These are phyloP conservation scores for Phytophthora tubulina DNA, from an alignment of 352 stramenopile species.

Conservation along the genomic window DNA sequence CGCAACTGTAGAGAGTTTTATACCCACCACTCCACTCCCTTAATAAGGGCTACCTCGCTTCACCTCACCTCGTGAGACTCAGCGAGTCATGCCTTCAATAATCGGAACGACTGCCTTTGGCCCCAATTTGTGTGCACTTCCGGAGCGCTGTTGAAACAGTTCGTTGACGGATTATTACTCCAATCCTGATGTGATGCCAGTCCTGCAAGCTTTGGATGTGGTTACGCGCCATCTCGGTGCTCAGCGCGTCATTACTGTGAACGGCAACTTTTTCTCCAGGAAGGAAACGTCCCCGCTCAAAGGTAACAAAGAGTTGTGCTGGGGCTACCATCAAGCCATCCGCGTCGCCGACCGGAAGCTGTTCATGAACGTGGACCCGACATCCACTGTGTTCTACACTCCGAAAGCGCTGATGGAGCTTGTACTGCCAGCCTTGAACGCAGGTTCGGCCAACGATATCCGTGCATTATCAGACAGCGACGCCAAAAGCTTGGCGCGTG, in stretches of 20 bases:
- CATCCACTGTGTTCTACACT: conserved; percentile 74
- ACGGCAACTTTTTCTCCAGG: conserved; percentile 78
- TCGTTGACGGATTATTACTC: conserved; percentile 58
- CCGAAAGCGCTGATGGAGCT: conserved; percentile 65
- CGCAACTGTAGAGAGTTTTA: too few relatives aligned
- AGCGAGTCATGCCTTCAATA: too few relatives aligned
- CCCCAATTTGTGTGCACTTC: too few relatives aligned
- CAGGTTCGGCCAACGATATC: conserved; percentile 45
- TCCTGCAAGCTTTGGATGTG: conserved; percentile 78
- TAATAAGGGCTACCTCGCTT: too few relatives aligned
- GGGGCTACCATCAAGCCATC: conserved; percentile 79
- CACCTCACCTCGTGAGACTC: too few relatives aligned
- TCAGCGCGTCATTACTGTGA: conserved; percentile 65
- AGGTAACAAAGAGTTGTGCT: conserved; percentile 74
- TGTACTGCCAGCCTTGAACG: conserved; percentile 51
- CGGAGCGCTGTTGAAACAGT: background rate
- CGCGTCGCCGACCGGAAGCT: conserved; percentile 61
- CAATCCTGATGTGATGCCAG: conserved; percentile 62
- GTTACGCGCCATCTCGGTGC: conserved; percentile 63
- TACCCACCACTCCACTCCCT: too few relatives aligned
- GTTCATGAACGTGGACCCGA: conserved; percentile 78
- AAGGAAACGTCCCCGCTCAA: conserved; percentile 63
- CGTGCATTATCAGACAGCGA: conserved; percentile 48
- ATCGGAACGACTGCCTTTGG: too few relatives aligned
- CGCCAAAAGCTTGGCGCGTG: conserved; percentile 39